phyloP scores from a whole-genome alignment of 108 stramenopile species.

The Nitzschia sp. region DNA sequence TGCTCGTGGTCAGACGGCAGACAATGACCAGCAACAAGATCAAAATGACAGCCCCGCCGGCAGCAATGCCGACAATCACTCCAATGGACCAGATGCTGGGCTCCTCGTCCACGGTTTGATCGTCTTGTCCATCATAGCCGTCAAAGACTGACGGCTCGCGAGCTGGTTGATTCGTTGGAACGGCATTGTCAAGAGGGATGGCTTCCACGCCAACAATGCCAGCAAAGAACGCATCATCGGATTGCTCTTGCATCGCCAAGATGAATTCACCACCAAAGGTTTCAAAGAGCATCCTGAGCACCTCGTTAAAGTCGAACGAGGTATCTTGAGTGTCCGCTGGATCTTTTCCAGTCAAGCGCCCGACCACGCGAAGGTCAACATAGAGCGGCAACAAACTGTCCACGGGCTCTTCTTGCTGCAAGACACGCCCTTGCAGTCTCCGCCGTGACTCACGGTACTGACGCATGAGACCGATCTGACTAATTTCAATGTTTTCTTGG shows the following conservation, averaged over 20 bases:
- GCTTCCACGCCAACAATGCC: neutral
- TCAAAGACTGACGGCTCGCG: neutral
- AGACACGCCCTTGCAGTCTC: no score
- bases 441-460: slow-evolving; percentile 3
- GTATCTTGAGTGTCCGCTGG: neutral
- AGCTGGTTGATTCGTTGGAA: neutral
- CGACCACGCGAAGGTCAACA: neutral
- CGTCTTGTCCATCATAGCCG: neutral
- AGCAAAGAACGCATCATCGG: neutral
- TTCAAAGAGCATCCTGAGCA: neutral
- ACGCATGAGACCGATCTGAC: slow-evolving; percentile 1
- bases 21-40: neutral
- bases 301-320: neutral
- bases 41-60: slow-evolving; percentile 12
- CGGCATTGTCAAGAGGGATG: neutral
- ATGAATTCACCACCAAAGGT: neutral
- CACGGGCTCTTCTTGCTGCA: neutral
- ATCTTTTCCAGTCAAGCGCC: neutral
- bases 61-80: slow-evolving; percentile 24
- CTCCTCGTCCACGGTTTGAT: slow-evolving; percentile 1
- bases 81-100: slow-evolving; percentile 4
- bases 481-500: neutral
- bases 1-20: neutral
- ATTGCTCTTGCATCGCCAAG: neutral
- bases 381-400: neutral